Evolutionary conservation across 169 alveolate genomes (phyloP).

Genomic region (Cystoisospora suis): DNA sequence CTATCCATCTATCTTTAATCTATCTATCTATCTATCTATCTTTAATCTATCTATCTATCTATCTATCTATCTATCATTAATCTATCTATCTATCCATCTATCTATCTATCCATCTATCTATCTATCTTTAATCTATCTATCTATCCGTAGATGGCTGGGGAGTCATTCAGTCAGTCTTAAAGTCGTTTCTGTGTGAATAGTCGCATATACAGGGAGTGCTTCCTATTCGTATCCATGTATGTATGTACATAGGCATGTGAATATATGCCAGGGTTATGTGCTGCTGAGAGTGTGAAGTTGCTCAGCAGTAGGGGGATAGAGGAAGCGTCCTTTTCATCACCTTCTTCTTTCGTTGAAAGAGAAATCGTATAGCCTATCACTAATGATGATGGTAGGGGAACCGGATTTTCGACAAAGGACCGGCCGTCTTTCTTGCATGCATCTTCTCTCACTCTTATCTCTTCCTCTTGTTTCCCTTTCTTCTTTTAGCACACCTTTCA

Average conservation of each 20-base stretch:
- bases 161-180: not conserved
- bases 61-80: not conserved
- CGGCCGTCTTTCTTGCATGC: not conserved
- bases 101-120: not conserved
- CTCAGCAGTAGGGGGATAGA: no score
- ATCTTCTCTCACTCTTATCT: not conserved
- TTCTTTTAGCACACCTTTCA: not conserved
- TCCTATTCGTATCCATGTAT: not conserved
- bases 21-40: not conserved
- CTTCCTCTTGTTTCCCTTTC: not conserved
- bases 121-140: not conserved
- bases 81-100: not conserved
- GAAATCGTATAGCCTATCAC: no score
- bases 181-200: no score
- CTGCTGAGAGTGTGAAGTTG: no score
- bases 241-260: not conserved
- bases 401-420: not conserved
- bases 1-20: no score
- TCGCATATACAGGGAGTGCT: no score
- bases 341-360: no score
- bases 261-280: not conserved
- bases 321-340: no score
- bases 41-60: not conserved
- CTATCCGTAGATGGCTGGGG: not conserved
- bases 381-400: no score